Percentiles rank a stretch among this genome's conserved stretches.
phyloP scores from a whole-genome alignment of 495 filamentous ascomycete genomes.

The Penicillium verhagenii region DNA sequence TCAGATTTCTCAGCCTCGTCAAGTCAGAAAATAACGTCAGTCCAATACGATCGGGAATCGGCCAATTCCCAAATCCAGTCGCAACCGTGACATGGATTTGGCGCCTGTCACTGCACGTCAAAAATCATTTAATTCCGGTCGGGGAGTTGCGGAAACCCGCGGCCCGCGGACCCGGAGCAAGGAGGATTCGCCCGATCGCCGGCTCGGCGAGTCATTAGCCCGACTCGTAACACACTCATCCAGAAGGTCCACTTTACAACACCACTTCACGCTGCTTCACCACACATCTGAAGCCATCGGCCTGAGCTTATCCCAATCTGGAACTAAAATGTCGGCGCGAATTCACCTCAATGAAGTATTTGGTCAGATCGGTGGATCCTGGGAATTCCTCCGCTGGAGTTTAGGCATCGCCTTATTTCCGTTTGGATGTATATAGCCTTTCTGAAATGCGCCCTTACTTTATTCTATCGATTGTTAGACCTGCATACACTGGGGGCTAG shows the following conservation, averaged over 20 bases:
- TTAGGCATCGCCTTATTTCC: conserved; percentile 1
- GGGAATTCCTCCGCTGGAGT: neutral
- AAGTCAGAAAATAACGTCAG: too few relatives aligned
- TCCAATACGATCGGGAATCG: too few relatives aligned
- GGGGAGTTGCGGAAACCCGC: too few relatives aligned
- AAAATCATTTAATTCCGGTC: too few relatives aligned
- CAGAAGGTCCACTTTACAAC: neutral
- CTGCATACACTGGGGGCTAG: too few relatives aligned
- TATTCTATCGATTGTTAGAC: neutral
- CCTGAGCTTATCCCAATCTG: neutral
- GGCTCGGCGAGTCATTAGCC: conserved; percentile 6
- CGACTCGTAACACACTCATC: neutral
- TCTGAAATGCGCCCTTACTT: neutral
- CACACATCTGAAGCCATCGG: neutral
- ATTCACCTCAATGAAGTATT: too few relatives aligned
- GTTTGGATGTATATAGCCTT: conserved; percentile 3
- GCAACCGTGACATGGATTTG: neutral
- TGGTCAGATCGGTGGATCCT: neutral
- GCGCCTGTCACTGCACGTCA: neutral
- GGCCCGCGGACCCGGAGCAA: neutral
- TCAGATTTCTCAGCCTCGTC: too few relatives aligned
- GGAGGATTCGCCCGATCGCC: conserved; percentile 10
- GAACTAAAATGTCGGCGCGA: too few relatives aligned
- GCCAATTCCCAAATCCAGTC: neutral
- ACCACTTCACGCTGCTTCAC: too few relatives aligned